Percentiles rank a stretch among this genome's conserved stretches.
Conservation (phyloP, 2,329 filamentous ascomycete species). For the Fusarium pilosicola region DNA sequence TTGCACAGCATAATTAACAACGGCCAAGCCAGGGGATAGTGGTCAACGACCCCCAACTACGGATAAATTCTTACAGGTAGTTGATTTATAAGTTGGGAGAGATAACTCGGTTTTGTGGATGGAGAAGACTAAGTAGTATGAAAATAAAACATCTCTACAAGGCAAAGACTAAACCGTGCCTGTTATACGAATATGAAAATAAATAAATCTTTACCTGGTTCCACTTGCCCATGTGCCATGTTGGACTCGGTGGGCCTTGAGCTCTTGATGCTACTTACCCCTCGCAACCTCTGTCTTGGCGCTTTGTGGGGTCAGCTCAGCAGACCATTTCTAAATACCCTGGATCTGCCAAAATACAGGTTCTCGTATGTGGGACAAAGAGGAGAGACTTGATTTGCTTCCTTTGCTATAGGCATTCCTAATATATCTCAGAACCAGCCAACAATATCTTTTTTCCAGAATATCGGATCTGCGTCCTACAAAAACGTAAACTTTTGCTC, state of each 20-base stretch:
- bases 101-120: fast-evolving
- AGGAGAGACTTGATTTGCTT: neutral
- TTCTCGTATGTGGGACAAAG: neutral
- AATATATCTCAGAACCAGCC: too few relatives aligned
- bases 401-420: neutral
- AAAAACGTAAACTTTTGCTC: neutral
- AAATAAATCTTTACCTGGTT: neutral
- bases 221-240: neutral
- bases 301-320: neutral
- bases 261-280: neutral
- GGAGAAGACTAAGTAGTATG: too few relatives aligned
- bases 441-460: too few relatives aligned
- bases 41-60: too few relatives aligned
- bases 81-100: fast-evolving
- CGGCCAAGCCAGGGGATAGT: too few relatives aligned
- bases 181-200: neutral
- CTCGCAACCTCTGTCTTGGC: neutral
- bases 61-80: too few relatives aligned
- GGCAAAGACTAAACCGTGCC: too few relatives aligned
- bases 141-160: too few relatives aligned
- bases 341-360: neutral
- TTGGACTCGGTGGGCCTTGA: neutral
- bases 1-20: too few relatives aligned
- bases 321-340: neutral
- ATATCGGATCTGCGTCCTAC: neutral